Conservation (phyloP, 805 yeast genomes). For the Zygosaccharomyces gambellarensis region DNA sequence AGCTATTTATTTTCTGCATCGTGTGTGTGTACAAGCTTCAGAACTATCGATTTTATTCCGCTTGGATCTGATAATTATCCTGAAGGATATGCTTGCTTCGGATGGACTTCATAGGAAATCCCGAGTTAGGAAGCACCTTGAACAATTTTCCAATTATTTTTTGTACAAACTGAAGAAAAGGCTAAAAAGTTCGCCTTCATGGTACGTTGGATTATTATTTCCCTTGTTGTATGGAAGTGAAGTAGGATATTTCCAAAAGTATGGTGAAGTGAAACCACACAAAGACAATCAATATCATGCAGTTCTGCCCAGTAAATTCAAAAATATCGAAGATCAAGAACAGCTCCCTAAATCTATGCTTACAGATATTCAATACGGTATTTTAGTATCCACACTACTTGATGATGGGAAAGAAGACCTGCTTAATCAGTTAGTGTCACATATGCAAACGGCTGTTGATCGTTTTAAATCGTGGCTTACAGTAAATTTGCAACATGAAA, state of each 20-base stretch:
- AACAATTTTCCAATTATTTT: constrained; percentile 59
- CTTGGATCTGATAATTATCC: constrained; percentile 62
- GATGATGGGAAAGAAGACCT: constrained; percentile 30
- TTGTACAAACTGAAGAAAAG: constrained; percentile 53
- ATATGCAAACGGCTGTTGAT: constrained; percentile 18
- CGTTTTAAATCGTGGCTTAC: constrained; percentile 18
- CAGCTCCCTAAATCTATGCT: constrained; percentile 21
- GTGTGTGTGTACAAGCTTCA: constrained; percentile 60
- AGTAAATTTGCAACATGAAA: constrained; percentile 7
- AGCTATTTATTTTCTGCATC: constrained; percentile 65
- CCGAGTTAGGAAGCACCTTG: constrained; percentile 52
- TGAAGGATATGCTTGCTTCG: constrained; percentile 51
- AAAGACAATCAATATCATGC: constrained; percentile 12
- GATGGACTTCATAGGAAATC: constrained; percentile 45
- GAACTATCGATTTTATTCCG: constrained; percentile 55
- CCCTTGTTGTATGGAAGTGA: constrained; percentile 47
- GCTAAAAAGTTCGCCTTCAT: constrained; percentile 47
- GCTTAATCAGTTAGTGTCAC: constrained; percentile 18
- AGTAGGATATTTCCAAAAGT: constrained; percentile 42
- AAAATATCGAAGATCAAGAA: constrained; percentile 21
- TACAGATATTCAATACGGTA: constrained; percentile 29
- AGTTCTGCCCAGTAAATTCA: constrained; percentile 25
- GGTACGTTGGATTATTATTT: constrained; percentile 62
- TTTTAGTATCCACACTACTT: constrained; percentile 31
- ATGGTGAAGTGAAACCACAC: constrained; percentile 35